Base-by-base conservation (phyloP, 2,329 filamentous ascomycete species). In the Botrytis elliptica region DNA sequence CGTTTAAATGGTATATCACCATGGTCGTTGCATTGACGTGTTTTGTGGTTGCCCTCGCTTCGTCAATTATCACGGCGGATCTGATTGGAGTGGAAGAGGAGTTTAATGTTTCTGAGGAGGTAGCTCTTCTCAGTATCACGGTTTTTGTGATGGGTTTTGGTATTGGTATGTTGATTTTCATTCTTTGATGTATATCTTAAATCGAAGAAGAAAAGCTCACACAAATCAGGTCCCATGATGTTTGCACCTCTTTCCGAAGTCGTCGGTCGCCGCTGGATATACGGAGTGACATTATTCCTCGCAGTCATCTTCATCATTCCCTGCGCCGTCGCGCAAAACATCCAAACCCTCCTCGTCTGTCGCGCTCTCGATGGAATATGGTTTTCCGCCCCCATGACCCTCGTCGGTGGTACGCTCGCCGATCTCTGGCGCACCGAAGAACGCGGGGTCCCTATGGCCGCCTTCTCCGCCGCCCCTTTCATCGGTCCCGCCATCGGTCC, bases 401-500 rank as follows among this genome's bases (percentile, higher is more conserved):
- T 96, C 1, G 93, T 95, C 14, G 93, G 93, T 62, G 93, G 93
- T 14, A 95, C 92, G 0, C 83, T 97, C 9, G 92, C 93, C 18
- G 93, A 97, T 83, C 82, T 96, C n/a, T 97, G 93, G 93, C 89
- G 84, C 74, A 93, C 91, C 69, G 93, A 96, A 81, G 93, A 97
- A 83, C 88, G 93, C 71, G 93, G 93, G 79, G 91, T 96, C 2
- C 92, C 93, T 29, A 96, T 97, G 93, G 93, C 93, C 4, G 92
- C 92, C 25, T 97, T 96, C 82, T 92, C 89, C 20, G 93, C 93
- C 3, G 93, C 93, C 0, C 93, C 93, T 0, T 96, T 96, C 80
- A 87, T 95, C 63, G 93, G 93, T 0, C 93, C 93, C 67, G 93
- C 92, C 2, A 90, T 93, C 76, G 92, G 92, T 75, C 92, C 92